Evolutionary conservation across 1,284 basidiomycete genomes (phyloP).

Genomic region (Testicularia cyperi): DNA sequence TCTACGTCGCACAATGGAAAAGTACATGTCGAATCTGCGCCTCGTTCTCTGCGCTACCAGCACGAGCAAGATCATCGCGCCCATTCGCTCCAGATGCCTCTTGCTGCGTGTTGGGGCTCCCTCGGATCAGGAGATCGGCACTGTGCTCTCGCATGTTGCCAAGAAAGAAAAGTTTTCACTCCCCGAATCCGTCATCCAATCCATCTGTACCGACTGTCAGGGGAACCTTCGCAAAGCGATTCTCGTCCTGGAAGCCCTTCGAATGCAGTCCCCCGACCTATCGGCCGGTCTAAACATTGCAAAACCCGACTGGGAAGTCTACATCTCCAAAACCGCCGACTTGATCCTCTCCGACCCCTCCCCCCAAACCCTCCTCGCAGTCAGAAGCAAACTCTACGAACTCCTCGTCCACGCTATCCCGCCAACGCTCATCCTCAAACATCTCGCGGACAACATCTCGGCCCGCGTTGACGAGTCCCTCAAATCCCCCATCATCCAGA

Average conservation of each 20-base stretch:
- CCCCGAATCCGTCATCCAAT: conserved; percentile 71
- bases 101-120: conserved; percentile 92
- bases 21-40: conserved; percentile 96
- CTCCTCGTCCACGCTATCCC: conserved; percentile 96
- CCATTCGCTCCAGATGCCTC: conserved; percentile 91
- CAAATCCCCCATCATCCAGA: conserved; percentile 46
- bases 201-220: conserved; percentile 77
- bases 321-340: conserved; percentile 90
- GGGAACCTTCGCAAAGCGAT: conserved; percentile 95
- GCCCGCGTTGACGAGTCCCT: conserved; percentile 73
- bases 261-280: conserved; percentile 67
- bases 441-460: conserved; percentile 74
- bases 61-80: conserved; percentile 93
- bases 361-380: conserved; percentile 86
- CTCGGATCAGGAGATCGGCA: conserved; percentile 75
- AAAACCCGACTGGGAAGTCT: conserved; percentile 99
- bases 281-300: conserved; percentile 72
- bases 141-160: conserved; percentile 76
- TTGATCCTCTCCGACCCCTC: conserved; percentile 88
- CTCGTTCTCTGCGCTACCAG: conserved; percentile 97
- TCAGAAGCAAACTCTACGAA: conserved; percentile 91
- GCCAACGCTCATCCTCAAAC: conserved; percentile 66
- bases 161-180: conserved; percentile 78
- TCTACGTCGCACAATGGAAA: conserved; percentile 93
- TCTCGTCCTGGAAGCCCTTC: conserved; percentile 89